Percentiles rank a stretch among this genome's conserved stretches.
phyloP scores from a whole-genome alignment of 202 grass and related monocot genomes.

The Elaeis oleifera region DNA sequence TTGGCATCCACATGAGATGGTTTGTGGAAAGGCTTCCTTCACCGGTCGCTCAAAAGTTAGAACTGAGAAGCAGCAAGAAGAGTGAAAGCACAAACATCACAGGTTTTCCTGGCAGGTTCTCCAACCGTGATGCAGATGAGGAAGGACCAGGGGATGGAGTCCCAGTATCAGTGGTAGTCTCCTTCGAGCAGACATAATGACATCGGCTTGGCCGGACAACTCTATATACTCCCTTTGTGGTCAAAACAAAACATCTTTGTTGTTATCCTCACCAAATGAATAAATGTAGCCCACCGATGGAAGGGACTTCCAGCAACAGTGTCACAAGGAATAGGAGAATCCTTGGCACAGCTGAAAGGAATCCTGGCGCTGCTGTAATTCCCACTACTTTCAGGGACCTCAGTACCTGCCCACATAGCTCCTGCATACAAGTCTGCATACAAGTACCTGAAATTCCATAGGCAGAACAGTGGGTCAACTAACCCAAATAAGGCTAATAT shows the following conservation, averaged over 20 bases:
- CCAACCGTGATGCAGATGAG: conserved; percentile 17
- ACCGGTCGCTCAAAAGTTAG: conserved; percentile 20
- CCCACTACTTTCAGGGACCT: conserved; percentile 43
- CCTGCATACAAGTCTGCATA: conserved; percentile 68
- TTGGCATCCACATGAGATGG: too few relatives aligned
- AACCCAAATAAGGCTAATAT: too few relatives aligned
- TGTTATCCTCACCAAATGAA: conserved; percentile 71
- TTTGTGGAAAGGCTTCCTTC: too few relatives aligned
- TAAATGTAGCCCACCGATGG: conserved; percentile 50
- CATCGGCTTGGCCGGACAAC: conserved; percentile 55
- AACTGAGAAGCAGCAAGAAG: conserved; percentile 19
- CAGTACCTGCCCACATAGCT: conserved; percentile 52
- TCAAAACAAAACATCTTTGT: conserved; percentile 42
- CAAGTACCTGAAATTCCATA: conserved; percentile 42
- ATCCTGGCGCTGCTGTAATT: conserved; percentile 49
- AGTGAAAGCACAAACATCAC: conserved; percentile 4
- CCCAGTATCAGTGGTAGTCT: conserved; percentile 37
- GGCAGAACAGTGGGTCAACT: neutral
- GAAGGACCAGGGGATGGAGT: conserved; percentile 1
- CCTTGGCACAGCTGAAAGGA: conserved; percentile 42
- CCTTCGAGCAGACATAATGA: conserved; percentile 33
- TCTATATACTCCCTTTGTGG: conserved; percentile 58
- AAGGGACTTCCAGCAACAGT: conserved; percentile 26
- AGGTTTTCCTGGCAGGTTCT: neutral
- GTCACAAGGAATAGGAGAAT: conserved; percentile 48